phyloP scores from a whole-genome alignment of 805 yeast species.

The Debaryomyces tyrocola region DNA sequence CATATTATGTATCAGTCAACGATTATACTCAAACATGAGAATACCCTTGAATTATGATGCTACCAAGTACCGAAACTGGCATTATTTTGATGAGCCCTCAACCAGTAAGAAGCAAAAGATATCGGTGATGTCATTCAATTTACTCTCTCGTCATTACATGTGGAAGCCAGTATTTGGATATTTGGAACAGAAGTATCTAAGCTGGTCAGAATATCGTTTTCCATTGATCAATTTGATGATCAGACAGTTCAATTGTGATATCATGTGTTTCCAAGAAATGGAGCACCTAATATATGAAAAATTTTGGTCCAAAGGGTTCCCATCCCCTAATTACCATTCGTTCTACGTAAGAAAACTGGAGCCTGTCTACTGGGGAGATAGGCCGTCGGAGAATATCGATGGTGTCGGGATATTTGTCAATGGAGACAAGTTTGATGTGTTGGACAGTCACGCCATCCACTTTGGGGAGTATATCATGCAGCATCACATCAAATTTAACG shows the following conservation, averaged over 20 bases:
- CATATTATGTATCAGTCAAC: too few relatives aligned
- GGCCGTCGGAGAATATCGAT: slow-evolving; percentile 48
- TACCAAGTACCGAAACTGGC: slow-evolving; percentile 21
- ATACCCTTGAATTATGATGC: slow-evolving; percentile 17
- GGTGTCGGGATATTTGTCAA: slow-evolving; percentile 61
- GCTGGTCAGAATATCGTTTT: slow-evolving; percentile 51
- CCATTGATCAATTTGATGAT: slow-evolving; percentile 25
- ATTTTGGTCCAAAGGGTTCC: slow-evolving; percentile 38
- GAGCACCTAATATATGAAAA: slow-evolving; percentile 40
- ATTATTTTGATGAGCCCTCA: slow-evolving; percentile 8
- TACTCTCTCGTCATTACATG: slow-evolving; percentile 55
- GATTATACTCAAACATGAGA: neutral
- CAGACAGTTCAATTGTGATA: slow-evolving; percentile 47
- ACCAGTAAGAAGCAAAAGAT: slow-evolving; percentile 6
- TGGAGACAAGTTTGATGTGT: slow-evolving; percentile 43
- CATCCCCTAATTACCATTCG: slow-evolving; percentile 43
- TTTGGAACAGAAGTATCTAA: slow-evolving; percentile 45
- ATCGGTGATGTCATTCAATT: slow-evolving; percentile 43
- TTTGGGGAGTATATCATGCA: slow-evolving; percentile 27
- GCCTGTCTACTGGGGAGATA: slow-evolving; percentile 52
- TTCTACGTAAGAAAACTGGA: slow-evolving; percentile 49
- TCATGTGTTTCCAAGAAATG: slow-evolving; percentile 62
- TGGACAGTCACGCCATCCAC: slow-evolving; percentile 29
- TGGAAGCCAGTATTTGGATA: slow-evolving; percentile 59
- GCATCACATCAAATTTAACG: slow-evolving; percentile 23